These are phyloP conservation scores for Marchantia polymorpha DNA, from an alignment of 225 moss, liverwort and hornwort genomes.

Conservation along the genomic window DNA sequence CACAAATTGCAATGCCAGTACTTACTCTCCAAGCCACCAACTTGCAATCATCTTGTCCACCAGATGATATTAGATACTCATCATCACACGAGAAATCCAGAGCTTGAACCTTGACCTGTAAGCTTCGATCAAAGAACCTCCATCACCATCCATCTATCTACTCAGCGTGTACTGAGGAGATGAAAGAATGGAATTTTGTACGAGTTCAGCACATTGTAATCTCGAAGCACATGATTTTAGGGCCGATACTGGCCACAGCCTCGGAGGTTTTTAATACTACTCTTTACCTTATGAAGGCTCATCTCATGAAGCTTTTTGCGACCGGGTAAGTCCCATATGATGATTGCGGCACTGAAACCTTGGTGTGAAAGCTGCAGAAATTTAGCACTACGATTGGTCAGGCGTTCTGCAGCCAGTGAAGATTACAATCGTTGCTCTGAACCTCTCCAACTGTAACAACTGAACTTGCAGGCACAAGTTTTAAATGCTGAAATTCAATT, in stretches of 20 bases:
- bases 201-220: too few species aligned
- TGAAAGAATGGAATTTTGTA: too few species aligned
- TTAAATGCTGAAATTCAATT: neutral
- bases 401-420: neutral
- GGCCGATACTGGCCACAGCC: neutral
- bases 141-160: neutral
- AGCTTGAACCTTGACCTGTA: slow-evolving; percentile 89
- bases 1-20: slow-evolving; percentile 91
- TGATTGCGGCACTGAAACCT: slow-evolving; percentile 91
- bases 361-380: slow-evolving; percentile 66
- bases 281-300: slow-evolving; percentile 77
- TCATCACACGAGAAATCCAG: slow-evolving; percentile 80
- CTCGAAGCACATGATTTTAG: neutral
- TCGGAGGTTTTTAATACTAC: neutral
- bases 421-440: too few species aligned
- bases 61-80: slow-evolving; percentile 74
- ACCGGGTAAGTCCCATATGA: slow-evolving; percentile 78
- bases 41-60: slow-evolving; percentile 93
- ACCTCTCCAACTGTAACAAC: neutral
- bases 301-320: slow-evolving; percentile 81
- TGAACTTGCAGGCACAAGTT: neutral
- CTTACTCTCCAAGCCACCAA: slow-evolving; percentile 83
- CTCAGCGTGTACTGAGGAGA: too few species aligned
- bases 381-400: neutral
- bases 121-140: neutral